Evolutionary conservation across 2,329 filamentous ascomycete species (phyloP).

Genomic region (Monosporascus sp.): DNA sequence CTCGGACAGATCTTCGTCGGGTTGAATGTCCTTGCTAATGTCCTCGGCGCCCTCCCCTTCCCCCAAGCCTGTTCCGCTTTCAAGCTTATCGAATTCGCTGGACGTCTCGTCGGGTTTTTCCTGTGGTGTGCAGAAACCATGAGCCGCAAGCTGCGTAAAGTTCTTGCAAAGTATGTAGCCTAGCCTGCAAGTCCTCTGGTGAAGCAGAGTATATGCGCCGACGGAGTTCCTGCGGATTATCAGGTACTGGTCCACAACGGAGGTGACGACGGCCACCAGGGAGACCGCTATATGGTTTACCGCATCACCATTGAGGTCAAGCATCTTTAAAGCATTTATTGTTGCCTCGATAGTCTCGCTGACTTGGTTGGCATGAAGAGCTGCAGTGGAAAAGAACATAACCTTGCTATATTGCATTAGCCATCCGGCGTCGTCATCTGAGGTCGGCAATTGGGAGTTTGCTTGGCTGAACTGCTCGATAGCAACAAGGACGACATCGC

Average conservation of each 20-base stretch:
- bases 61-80: constrained; percentile 87
- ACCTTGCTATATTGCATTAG: constrained; percentile 51
- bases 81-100: constrained; percentile 70
- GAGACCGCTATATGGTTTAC: constrained; percentile 45
- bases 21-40: constrained; percentile 93
- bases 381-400: constrained; percentile 48
- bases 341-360: constrained; percentile 30
- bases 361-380: constrained; percentile 56
- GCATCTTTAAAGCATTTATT: constrained; percentile 15
- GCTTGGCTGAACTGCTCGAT: constrained; percentile 66
- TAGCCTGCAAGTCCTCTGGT: constrained; percentile 67
- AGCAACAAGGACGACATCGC: constrained; percentile 72
- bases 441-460: constrained; percentile 48
- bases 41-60: constrained; percentile 95
- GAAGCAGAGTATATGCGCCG: constrained; percentile 54
- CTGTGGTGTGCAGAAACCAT: constrained; percentile 87
- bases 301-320: constrained; percentile 37
- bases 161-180: constrained; percentile 69
- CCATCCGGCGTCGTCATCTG: constrained; percentile 60
- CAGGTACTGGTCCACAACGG: constrained; percentile 71
- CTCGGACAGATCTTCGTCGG: constrained; percentile 89
- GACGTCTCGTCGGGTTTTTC: constrained; percentile 71
- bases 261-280: constrained; percentile 56
- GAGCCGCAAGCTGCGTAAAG: constrained; percentile 71
- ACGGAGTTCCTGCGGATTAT: constrained; percentile 55